phyloP scores from a whole-genome alignment of 768 basidiomycete genomes.

The Lactifluus piperatus region DNA sequence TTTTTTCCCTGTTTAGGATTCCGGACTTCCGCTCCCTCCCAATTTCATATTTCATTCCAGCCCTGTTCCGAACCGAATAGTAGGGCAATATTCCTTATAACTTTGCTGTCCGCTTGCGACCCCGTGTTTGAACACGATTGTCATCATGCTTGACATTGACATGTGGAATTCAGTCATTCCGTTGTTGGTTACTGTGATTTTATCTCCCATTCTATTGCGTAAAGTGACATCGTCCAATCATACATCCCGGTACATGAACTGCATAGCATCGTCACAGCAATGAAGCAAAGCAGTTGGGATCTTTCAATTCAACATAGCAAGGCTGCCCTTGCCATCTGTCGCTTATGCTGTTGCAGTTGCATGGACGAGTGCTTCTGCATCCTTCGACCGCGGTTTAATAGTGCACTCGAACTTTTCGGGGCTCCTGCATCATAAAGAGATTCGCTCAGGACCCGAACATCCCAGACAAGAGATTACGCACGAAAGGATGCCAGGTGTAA shows the following conservation, averaged over 20 bases:
- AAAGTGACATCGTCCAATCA: not conserved
- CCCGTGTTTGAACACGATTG: not conserved
- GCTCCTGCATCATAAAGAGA: not conserved
- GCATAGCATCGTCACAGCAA: not conserved
- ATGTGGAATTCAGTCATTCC: no score
- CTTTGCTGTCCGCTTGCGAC: not conserved
- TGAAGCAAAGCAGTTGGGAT: not conserved
- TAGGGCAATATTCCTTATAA: no score
- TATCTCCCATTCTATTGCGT: not conserved
- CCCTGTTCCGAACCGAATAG: not conserved
- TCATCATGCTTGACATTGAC: not conserved
- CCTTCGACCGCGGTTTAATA: slow-evolving; percentile 16
- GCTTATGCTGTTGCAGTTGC: slow-evolving; percentile 7
- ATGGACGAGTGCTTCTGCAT: slow-evolving; percentile 15
- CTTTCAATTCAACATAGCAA: not conserved
- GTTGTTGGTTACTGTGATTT: no score
- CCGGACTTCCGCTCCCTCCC: no score
- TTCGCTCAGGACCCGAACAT: not conserved
- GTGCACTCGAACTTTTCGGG: slow-evolving; percentile 19
- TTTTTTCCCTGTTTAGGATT: no score
- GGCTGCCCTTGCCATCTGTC: not conserved
- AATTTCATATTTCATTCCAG: not conserved
- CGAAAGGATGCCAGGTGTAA: slow-evolving; percentile 18
- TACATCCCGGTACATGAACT: not conserved
- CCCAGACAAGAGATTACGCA: not conserved